Base-by-base conservation (phyloP, 2,329 filamentous ascomycete genomes). In the Tolypocladium guangdongense region DNA sequence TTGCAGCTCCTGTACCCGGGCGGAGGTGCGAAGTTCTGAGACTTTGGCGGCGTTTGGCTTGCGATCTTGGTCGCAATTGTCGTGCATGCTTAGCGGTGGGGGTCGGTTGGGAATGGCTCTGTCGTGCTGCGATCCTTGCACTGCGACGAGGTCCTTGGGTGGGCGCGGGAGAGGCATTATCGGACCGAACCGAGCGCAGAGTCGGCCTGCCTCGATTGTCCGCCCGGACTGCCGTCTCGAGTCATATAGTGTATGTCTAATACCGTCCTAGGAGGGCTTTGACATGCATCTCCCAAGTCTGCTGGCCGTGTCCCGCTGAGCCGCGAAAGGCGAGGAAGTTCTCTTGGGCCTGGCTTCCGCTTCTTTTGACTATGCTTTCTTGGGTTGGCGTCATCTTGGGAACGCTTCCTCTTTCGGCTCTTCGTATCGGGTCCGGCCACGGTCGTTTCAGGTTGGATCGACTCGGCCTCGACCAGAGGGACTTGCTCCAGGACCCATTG, bases 401-500 rank as follows among this genome's bases (percentile, higher is more conserved):
- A 4, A 30, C 30, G 30, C 30, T 30, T 30, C 7, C 7, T 30
- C 30, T 4, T 30, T 30, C 7, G 5, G 30, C 30, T 30, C 30
- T 30, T 8, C 7, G 30, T 30, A 30, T 30, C 4, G 30, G 30
- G 30, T 30, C 30, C 30, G 30, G 30, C 30, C 30, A 37, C 35
- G 37, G 45, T 35, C 45, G 32, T 51, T 41, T 37, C 39, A 14
- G 33, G 11, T 35, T 51, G 49, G 24, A 43, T 27, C 35, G 47
- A 48, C 57, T 66, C 59, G 33, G 55, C 56, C 53, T 63, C 60
- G 46, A 66, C 59, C 46, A 62, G 48, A 45, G 55, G 57, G 38
- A 62, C 39, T 56, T 67, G 60, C 50, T 61, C 48, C 47, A 63
- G 52, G 39, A 57, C 57, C 65, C 64, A 66, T 60, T 55, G 55